Base-by-base conservation (phyloP, 2,329 filamentous ascomycete genomes). In the Exophiala spinifera region DNA sequence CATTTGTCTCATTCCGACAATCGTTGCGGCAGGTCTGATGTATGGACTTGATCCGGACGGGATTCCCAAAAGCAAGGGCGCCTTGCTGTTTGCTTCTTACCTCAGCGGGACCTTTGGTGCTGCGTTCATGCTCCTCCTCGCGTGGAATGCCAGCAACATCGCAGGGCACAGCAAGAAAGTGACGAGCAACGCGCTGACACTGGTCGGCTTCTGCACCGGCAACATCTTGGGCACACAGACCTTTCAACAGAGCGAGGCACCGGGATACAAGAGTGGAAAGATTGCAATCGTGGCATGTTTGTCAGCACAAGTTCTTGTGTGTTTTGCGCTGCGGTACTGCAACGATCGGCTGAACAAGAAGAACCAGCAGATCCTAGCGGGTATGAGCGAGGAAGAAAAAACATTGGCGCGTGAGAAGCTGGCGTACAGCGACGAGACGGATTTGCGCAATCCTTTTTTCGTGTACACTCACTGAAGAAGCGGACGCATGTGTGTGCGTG, bases 141-240 rank as follows among this genome's bases (percentile, higher is more conserved):
- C 72, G 8, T 76, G 72, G 73, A 75, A 76, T 10, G 72, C 75
- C 21, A 71, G 66, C 14, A 79, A 79, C 53, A 67, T 74, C 2
- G 74, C 72, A 8, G 75, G 76, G 0, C 75, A 79, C 53, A 76
- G 74, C 1, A 79, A 79, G 66, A 78, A 79, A 56, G 74, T 76
- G 19, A 76, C 74, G 0, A 69, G 73, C 36, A 77, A 76, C 40
- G 76, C 75, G 0, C 57, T 78, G 17, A 65, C 74, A 8, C 66
- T 77, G 6, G 68, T 76, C 44, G 64, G 69, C 2, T 76, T 73
- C 61, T 71, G 69, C 34, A 60, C 72, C 10, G 74, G 72, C 2
- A 76, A 75, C 56, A 73, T 76, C 42, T 60, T 76, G 3, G 74
- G 72, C 1, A 73, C 74, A 14, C 66, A 74, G 57, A 74, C 73